A percentile compares a stretch with the other conserved stretches of the same genome.
Conservation (phyloP, 2,329 filamentous ascomycete genomes). For the Neonectria neomacrospora region DNA sequence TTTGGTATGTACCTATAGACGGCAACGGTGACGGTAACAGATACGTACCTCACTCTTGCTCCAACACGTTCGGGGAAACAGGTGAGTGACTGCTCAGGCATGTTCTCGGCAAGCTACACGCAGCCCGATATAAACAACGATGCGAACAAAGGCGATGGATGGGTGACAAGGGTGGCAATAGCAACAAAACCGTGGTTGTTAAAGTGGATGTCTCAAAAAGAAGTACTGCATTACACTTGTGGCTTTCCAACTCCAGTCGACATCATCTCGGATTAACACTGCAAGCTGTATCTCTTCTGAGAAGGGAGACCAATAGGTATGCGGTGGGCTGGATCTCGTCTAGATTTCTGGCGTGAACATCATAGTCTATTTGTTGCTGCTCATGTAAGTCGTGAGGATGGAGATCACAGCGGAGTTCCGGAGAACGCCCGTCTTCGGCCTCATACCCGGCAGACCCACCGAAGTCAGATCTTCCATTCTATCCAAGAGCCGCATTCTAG, state of each 20-base stretch:
- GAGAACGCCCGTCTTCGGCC: too few species aligned
- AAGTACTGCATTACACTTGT: not conserved
- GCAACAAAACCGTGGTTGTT: not conserved
- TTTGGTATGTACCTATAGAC: not conserved
- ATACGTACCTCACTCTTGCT: not conserved
- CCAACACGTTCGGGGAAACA: not conserved
- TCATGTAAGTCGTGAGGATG: not conserved
- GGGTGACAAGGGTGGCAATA: not conserved
- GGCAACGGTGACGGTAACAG: too few species aligned
- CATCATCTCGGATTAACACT: not conserved
- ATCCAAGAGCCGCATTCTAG: not conserved
- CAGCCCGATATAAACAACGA: not conserved
- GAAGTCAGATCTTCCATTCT: not conserved
- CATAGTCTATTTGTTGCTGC: not conserved
- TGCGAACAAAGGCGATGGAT: not conserved
- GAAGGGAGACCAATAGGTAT: not conserved
- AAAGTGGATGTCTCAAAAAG: too few species aligned
- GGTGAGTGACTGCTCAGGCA: not conserved
- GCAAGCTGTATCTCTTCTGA: not conserved
- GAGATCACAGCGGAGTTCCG: not conserved
- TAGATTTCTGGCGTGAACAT: not conserved
- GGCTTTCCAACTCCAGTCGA: not conserved
- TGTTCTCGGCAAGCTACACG: not conserved
- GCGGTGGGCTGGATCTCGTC: not conserved
- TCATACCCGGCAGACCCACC: not conserved